These are phyloP conservation scores for Aspergillus oerlinghausenensis DNA, from an alignment of 2,329 filamentous ascomycete genomes.

Conservation along the genomic window DNA sequence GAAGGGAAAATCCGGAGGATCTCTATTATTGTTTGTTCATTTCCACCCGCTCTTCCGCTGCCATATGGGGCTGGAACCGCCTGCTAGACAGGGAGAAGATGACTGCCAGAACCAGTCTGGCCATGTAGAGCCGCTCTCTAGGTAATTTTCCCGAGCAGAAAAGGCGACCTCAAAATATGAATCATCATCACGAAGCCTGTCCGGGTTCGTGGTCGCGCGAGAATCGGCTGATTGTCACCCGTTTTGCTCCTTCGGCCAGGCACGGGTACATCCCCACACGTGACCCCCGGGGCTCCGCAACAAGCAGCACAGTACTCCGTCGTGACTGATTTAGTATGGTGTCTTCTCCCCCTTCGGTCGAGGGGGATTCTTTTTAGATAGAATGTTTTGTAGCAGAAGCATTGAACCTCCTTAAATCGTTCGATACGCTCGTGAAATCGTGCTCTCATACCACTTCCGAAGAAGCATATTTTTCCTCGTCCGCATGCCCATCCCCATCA, in stretches of 20 bases:
- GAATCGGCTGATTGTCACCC: conserved; percentile 2
- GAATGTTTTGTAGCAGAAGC: background rate
- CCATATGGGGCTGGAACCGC: background rate
- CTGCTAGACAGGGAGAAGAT: background rate
- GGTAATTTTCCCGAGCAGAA: background rate
- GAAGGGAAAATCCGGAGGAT: conserved; percentile 25
- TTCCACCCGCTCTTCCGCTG: conserved; percentile 13
- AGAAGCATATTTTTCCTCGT: background rate
- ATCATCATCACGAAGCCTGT: background rate
- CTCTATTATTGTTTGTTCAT: conserved; percentile 4
- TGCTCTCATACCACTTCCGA: background rate
- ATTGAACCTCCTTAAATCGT: background rate
- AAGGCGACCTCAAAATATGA: background rate
- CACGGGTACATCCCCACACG: conserved; percentile 21
- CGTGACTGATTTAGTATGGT: background rate
- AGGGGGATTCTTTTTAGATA: background rate
- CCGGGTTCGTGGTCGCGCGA: background rate
- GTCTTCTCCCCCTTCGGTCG: background rate
- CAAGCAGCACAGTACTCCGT: conserved; percentile 13
- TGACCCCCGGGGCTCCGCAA: conserved; percentile 24
- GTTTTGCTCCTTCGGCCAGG: conserved; percentile 16
- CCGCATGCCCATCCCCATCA: background rate
- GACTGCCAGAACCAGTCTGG: background rate
- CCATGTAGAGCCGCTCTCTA: background rate
- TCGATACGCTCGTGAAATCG: background rate